A percentile compares a stretch with the other conserved stretches of the same genome.
Evolutionary conservation across 352 stramenopile genomes (phyloP).

Genomic region (Pythium graminicola): DNA sequence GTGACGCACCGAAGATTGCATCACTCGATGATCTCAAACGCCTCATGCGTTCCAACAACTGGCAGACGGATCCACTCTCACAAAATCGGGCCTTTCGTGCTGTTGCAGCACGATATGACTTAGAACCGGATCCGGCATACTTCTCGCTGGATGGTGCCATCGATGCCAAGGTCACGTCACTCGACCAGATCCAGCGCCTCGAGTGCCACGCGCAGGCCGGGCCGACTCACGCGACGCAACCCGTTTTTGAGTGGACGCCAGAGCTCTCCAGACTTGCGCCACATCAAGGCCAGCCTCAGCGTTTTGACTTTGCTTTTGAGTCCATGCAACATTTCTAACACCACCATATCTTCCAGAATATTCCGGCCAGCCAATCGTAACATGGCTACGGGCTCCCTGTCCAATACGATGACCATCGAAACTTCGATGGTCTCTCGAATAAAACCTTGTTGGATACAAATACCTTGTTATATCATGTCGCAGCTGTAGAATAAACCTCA

Average conservation of each 20-base stretch:
- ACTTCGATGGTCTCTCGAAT: not conserved
- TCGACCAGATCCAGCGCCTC: constrained; percentile 25
- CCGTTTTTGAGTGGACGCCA: constrained; percentile 60
- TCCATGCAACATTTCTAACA: constrained; percentile 27
- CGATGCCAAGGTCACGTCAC: constrained; percentile 69
- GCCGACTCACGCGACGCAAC: constrained; percentile 42
- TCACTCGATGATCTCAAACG: constrained; percentile 49
- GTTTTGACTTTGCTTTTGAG: constrained; percentile 39
- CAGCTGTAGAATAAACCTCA: constrained; percentile 18
- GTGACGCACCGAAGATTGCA: constrained; percentile 37
- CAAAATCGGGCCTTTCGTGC: constrained; percentile 38
- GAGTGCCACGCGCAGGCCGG: constrained; percentile 54
- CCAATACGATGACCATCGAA: constrained; percentile 14
- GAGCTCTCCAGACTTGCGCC: constrained; percentile 16
- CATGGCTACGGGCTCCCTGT: constrained; percentile 13
- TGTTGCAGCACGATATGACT: constrained; percentile 62
- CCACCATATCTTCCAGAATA: constrained; percentile 36
- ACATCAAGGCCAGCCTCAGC: constrained; percentile 31
- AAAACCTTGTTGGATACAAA: constrained; percentile 20
- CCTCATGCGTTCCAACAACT: constrained; percentile 66
- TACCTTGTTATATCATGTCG: constrained; percentile 4
- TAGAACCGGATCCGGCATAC: constrained; percentile 31
- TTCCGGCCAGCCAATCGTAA: constrained; percentile 19
- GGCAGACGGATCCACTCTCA: constrained; percentile 42
- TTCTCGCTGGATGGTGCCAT: constrained; percentile 50